Evolutionary conservation across 352 stramenopile genomes (phyloP).

Genomic region (Phytophthora vignae): DNA sequence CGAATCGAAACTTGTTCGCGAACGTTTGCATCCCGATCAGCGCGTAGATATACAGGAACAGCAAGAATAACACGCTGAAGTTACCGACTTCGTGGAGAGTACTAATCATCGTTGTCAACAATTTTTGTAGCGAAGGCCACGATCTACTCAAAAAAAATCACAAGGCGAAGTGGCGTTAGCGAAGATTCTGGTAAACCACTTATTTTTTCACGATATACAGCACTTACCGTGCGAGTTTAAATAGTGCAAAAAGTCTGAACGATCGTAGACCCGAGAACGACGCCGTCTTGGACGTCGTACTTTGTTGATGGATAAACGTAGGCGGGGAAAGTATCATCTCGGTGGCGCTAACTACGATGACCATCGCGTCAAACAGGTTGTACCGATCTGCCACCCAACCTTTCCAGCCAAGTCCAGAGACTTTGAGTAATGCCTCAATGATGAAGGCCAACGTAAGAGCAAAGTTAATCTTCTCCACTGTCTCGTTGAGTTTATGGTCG

Average conservation of each 20-base stretch:
- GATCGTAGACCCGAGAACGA: constrained; percentile 87
- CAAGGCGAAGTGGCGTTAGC: no score
- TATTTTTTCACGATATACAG: constrained; percentile 21
- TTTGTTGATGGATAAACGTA: constrained; percentile 35
- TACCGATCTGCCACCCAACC: constrained; percentile 69
- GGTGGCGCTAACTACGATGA: constrained; percentile 52
- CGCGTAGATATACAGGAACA: constrained; percentile 95
- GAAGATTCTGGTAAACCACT: background rate
- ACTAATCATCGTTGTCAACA: constrained; percentile 60
- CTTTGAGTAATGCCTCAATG: constrained; percentile 71
- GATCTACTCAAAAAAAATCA: constrained; percentile 1
- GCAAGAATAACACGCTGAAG: constrained; percentile 91
- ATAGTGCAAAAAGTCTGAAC: constrained; percentile 87
- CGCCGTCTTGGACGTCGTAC: constrained; percentile 28
- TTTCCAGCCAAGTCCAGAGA: constrained; percentile 67
- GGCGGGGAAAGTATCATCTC: constrained; percentile 59
- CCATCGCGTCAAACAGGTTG: constrained; percentile 84
- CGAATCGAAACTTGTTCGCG: constrained; percentile 92
- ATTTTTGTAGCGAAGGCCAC: no score
- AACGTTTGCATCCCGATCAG: constrained; percentile 95
- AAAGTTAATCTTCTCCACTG: constrained; percentile 75
- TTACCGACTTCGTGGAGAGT: constrained; percentile 92
- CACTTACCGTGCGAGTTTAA: constrained; percentile 88
- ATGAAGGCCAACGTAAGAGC: constrained; percentile 58
- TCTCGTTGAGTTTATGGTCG: constrained; percentile 41